A percentile compares a stretch with the other conserved stretches of the same genome.
These are phyloP conservation scores for Cucumis cinereus DNA, from an alignment of 306 rosid genomes.

Conservation along the genomic window DNA sequence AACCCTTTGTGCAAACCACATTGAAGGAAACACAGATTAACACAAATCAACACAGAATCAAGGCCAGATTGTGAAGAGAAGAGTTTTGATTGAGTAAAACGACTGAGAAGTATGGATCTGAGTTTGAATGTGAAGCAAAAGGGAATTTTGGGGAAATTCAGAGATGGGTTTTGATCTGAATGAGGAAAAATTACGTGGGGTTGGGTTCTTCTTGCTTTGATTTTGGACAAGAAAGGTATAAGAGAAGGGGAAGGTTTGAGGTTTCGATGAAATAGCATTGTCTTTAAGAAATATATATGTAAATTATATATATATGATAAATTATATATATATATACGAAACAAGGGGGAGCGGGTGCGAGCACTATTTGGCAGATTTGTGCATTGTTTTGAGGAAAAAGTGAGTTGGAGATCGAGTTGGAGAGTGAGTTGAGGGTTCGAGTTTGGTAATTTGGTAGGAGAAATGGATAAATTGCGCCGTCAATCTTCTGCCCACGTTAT, in stretches of 20 bases:
- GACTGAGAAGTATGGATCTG: constrained; percentile 42
- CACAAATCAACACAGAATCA: not conserved
- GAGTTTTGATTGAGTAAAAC: constrained; percentile 6
- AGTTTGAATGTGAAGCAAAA: not conserved
- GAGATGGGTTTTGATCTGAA: constrained; percentile 24
- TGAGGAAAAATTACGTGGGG: constrained; percentile 33
- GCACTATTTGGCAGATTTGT: not conserved
- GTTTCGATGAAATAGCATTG: constrained; percentile 19
- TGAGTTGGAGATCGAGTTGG: not conserved
- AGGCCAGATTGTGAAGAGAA: not conserved
- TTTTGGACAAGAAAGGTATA: constrained; percentile 21
- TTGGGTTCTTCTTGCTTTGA: constrained; percentile 7
- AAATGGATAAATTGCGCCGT: not conserved
- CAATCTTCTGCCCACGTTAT: not conserved
- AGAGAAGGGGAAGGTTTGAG: constrained; percentile 3
- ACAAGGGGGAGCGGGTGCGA: not conserved
- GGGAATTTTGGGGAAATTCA: constrained; percentile 22
- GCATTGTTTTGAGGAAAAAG: not conserved
- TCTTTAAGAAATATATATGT: not conserved
- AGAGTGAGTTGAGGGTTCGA: not conserved
- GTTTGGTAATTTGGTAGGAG: not conserved
- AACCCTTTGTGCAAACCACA: constrained; percentile 10
- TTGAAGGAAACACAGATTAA: constrained; percentile 11
- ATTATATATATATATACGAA: not conserved
- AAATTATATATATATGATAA: not conserved